Percentiles rank a stretch among this genome's conserved stretches.
Conservation (phyloP, 2,329 filamentous ascomycete genomes). For the Pseudopithomyces chartarum region DNA sequence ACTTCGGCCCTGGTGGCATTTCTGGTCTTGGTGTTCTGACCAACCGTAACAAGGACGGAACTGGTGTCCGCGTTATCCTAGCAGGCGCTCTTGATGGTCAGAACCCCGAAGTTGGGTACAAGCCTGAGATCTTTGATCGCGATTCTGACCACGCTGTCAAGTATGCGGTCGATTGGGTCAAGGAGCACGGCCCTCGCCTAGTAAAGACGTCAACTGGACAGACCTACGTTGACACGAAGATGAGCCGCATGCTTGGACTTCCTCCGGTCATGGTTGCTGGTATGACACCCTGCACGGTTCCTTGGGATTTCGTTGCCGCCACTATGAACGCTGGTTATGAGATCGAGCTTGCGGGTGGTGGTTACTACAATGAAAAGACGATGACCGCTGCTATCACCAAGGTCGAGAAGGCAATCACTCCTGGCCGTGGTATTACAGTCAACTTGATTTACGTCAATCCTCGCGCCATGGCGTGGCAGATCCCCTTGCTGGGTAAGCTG, state of each 20-base stretch:
- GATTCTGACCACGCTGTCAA: slow-evolving; percentile 94
- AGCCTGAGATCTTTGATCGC: slow-evolving; percentile 95
- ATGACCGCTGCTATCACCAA: slow-evolving; percentile 54
- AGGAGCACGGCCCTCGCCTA: slow-evolving; percentile 91
- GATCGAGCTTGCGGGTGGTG: slow-evolving; percentile 56
- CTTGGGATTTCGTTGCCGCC: slow-evolving; percentile 58
- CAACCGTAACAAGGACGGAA: slow-evolving; percentile 99
- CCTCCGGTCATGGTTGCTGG: slow-evolving; percentile 55
- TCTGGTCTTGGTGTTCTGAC: slow-evolving; percentile 95
- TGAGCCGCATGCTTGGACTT: slow-evolving; percentile 53
- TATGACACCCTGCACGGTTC: slow-evolving; percentile 55
- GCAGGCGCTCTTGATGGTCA: slow-evolving; percentile 92
- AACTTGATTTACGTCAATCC: slow-evolving; percentile 62
- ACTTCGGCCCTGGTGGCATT: slow-evolving; percentile 96
- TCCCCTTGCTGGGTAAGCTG: slow-evolving; percentile 55
- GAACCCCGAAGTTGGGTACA: slow-evolving; percentile 91
- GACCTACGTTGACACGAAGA: slow-evolving; percentile 92
- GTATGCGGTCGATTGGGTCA: slow-evolving; percentile 96
- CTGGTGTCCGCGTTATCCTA: slow-evolving; percentile 93
- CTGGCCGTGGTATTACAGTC: slow-evolving; percentile 57
- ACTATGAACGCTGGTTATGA: slow-evolving; percentile 59
- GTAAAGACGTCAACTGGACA: slow-evolving; percentile 87
- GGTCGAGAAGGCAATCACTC: slow-evolving; percentile 50
- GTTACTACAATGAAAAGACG: slow-evolving; percentile 53
- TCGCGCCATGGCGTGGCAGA: slow-evolving; percentile 59